phyloP scores from a whole-genome alignment of 73 alveolate species.

The Paramecium tetraurelia region DNA sequence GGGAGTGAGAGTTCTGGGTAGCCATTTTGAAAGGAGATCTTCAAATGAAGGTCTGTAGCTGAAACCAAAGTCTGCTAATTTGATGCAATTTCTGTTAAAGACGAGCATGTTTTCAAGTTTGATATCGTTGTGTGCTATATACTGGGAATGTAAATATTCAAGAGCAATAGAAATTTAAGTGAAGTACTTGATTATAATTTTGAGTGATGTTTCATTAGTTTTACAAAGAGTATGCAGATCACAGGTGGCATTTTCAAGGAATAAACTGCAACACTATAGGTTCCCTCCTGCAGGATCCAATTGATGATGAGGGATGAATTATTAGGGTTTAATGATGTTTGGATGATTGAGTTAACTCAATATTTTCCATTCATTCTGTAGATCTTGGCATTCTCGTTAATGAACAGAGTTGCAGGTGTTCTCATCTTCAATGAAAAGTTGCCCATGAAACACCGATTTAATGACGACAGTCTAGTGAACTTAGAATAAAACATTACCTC shows the following conservation, averaged over 20 bases:
- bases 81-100: background rate
- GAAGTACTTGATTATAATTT: background rate
- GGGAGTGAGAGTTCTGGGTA: slow-evolving; percentile 10
- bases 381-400: slow-evolving; percentile 36
- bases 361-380: slow-evolving; percentile 45
- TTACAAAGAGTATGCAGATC: slow-evolving; percentile 27
- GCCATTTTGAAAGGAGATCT: background rate
- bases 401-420: background rate
- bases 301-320: slow-evolving; percentile 3
- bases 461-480: background rate
- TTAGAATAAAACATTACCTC: background rate
- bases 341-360: slow-evolving; percentile 17
- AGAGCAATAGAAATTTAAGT: background rate
- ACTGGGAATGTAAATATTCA: background rate
- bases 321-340: background rate
- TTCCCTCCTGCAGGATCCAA: background rate
- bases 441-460: slow-evolving; percentile 38
- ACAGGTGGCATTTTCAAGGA: slow-evolving; percentile 19
- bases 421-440: background rate
- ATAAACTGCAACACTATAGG: background rate
- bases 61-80: slow-evolving; percentile 46
- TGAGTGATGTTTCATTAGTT: background rate
- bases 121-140: slow-evolving; percentile 37
- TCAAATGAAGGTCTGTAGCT: background rate
- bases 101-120: slow-evolving; percentile 28